phyloP scores from a whole-genome alignment of 306 rosid species.

The Mimosa pudica region DNA sequence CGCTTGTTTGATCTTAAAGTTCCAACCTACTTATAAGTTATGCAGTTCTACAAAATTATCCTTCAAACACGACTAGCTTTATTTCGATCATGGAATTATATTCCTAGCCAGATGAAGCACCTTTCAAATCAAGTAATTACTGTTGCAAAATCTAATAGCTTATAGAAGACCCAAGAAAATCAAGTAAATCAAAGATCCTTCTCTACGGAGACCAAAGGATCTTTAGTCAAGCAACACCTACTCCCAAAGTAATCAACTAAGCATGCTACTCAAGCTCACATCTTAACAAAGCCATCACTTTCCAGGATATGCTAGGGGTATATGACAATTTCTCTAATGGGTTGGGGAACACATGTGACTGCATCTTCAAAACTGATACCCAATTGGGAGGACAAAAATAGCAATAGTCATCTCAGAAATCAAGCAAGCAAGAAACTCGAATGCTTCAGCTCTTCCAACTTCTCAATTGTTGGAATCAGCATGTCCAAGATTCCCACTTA shows the following conservation, averaged over 20 bases:
- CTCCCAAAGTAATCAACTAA: slow-evolving; percentile 2
- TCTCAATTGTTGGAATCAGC: not conserved
- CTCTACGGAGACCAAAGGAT: not conserved
- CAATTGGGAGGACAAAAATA: not conserved
- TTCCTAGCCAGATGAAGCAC: slow-evolving; percentile 11
- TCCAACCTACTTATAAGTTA: not conserved
- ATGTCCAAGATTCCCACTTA: slow-evolving; percentile 13
- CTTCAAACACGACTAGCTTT: slow-evolving; percentile 11
- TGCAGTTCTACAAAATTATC: slow-evolving; percentile 1
- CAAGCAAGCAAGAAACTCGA: not conserved
- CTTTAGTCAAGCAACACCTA: slow-evolving; percentile 16
- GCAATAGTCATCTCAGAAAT: not conserved
- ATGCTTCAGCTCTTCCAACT: not conserved
- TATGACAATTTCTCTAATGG: not conserved
- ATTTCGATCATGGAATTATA: slow-evolving; percentile 2
- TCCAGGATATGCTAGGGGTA: not conserved
- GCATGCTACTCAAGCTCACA: not conserved
- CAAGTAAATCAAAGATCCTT: not conserved
- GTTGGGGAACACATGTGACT: not conserved
- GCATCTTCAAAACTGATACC: not conserved
- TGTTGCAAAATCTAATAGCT: not conserved
- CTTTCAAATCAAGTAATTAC: not conserved
- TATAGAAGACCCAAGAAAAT: not conserved
- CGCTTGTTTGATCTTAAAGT: slow-evolving; percentile 6
- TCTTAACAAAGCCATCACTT: slow-evolving; percentile 23